Evolutionary conservation across 2,329 filamentous ascomycete species (phyloP), one percentile per base, ranked within the genome.

Genomic region (Colletotrichum sp.): DNA sequence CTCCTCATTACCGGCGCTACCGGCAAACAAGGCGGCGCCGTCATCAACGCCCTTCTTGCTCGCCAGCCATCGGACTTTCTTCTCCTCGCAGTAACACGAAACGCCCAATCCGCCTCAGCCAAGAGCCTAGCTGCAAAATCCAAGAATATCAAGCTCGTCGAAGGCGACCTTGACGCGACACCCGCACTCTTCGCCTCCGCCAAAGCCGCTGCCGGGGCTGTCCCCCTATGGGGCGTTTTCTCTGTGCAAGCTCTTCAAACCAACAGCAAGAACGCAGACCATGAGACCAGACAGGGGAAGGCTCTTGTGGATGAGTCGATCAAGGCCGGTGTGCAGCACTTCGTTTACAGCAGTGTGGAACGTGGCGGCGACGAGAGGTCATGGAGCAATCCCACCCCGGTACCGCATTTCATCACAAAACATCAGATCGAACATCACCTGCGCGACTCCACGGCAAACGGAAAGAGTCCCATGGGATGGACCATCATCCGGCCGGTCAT

Each of bases 321-420:
- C 65, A 85, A 87, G 29, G 82, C 90, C 39, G 85, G 86, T 9
- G 89, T 92, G 39, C 84, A 87, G 68, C 88, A 90, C 79, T 91
- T 93, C 78, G 87, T 93, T 63, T 93, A 92, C 82, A 89, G 87
- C 4, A 90, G 88, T 39, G 90, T 92, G 13, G 92, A 93, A 72
- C 89, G 92, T 55, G 90, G 90, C 30, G 90, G 91, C 79, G 82
- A 82, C 6, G 85, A 86, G 15, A 71, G 66, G 44, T 88, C 87
- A 67, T 85, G 87, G 69, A 86, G 86, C 11, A 87, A 88, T 75
- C 85, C 88, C 0, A 61, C 57, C 12, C 92, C 91, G 2, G 85
- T 93, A 59, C 88, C 90, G 1, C 91, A 93, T 81, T 93, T 93
- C 80, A 85, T 86, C 39, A 84, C 82, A 77, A 93, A 93, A 80